Evolutionary conservation across 495 filamentous ascomycete species (phyloP), one percentile per base, ranked within the genome.

Genomic region (Immersiella caudata): DNA sequence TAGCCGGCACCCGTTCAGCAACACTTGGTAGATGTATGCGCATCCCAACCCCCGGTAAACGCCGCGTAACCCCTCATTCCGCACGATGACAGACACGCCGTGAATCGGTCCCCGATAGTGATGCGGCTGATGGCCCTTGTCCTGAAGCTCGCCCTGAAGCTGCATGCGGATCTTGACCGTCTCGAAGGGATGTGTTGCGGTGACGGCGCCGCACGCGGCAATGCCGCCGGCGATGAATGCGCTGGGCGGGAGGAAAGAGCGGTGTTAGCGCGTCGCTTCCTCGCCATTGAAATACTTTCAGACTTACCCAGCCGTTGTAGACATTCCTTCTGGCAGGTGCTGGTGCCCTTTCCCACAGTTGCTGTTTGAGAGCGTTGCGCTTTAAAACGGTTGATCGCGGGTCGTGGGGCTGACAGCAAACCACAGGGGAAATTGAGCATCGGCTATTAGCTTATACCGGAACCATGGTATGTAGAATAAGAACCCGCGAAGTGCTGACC

Each of bases 131-230:
- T 93, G 89, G 65, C 86, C 83, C 76, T 95, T 97, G 24, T 88
- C 81, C 73, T 97, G 93, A 63, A 99, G 85, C 82, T 99, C 95
- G 76, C 95, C 95, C 76, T 99, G 95, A 60, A 99, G 81, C 85
- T 99, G 95, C 82, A 99, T 86, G 70, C 94, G 92, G 76, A 98
- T 99, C 87, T 99, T 99, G 66, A 98, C 93, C 7, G 95, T 98
- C 80, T 99, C 95, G 82, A 98, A 97, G 67, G 93, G 92, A 79
- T 99, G 95, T 49, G 95, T 99, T 56, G 96, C 94, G 4, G 95
- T 98, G 60, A 99, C 96, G 62, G 95, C 95, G 70, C 95, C 95
- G 80, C 93, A 97, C 62, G 96, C 95, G 70, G 95, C 95, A 75
- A 98, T 91, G 68, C 95, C 95, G 76, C 95, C 95, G 26, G 95